These are phyloP conservation scores for Sphagnum fallax DNA, from an alignment of 228 moss, liverwort and hornwort genomes.

Conservation along the genomic window DNA sequence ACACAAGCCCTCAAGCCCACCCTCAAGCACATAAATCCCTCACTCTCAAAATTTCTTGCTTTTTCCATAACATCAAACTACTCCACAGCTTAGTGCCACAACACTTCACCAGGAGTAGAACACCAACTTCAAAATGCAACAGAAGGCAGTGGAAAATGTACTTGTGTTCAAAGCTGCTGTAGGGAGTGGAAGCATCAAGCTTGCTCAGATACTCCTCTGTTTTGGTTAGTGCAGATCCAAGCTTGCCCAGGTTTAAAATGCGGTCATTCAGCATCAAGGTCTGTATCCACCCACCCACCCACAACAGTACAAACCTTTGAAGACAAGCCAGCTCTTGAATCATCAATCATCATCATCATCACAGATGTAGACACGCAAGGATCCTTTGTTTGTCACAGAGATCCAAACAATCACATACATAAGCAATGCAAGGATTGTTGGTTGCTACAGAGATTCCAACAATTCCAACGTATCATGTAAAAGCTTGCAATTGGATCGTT, in stretches of 20 bases:
- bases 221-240: constrained; percentile 63
- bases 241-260: constrained; percentile 40
- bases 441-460: too few relatives aligned
- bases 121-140: too few relatives aligned
- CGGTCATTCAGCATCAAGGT: constrained; percentile 83
- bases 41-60: neutral
- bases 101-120: too few relatives aligned
- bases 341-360: neutral
- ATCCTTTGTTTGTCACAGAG: too few relatives aligned
- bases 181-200: constrained; percentile 40
- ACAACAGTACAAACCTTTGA: too few relatives aligned
- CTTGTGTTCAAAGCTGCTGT: constrained; percentile 49
- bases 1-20: constrained; percentile 1
- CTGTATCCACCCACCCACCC: constrained; percentile 21
- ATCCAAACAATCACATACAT: too few relatives aligned
- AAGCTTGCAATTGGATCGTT: too few relatives aligned
- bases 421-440: too few relatives aligned
- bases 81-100: too few relatives aligned
- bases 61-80: neutral
- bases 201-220: constrained; percentile 55
- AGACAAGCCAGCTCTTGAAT: neutral
- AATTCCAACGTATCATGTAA: too few relatives aligned
- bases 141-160: constrained; percentile 12
- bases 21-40: neutral
- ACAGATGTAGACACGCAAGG: neutral